Percentiles rank a stretch among this genome's conserved stretches.
Evolutionary conservation across 805 yeast species (phyloP).

Genomic region (Dipodascopsis uninucleata): DNA sequence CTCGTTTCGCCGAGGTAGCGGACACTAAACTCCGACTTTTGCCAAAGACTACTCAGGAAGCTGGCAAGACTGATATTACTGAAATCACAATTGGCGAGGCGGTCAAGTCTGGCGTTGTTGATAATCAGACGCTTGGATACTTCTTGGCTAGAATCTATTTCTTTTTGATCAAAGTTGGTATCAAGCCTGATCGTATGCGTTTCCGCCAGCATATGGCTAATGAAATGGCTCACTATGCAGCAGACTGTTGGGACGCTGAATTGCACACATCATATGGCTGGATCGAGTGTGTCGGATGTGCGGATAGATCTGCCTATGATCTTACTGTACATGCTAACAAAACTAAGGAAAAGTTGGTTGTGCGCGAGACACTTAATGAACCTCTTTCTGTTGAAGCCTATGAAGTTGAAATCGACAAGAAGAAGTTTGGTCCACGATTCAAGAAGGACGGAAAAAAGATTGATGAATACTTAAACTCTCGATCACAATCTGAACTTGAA

Average conservation of each 20-base stretch:
- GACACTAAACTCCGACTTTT: slow-evolving; percentile 71
- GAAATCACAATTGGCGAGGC: slow-evolving; percentile 84
- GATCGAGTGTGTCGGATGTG: slow-evolving; percentile 99
- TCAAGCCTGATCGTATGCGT: slow-evolving; percentile 75
- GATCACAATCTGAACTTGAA: slow-evolving; percentile 84
- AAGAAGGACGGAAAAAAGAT: slow-evolving; percentile 95
- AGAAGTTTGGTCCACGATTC: slow-evolving; percentile 96
- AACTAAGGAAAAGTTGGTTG: slow-evolving; percentile 92
- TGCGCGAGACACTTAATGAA: slow-evolving; percentile 80
- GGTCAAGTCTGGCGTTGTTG: slow-evolving; percentile 80
- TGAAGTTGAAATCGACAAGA: slow-evolving; percentile 86
- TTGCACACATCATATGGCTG: slow-evolving; percentile 94
- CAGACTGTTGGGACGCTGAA: slow-evolving; percentile 99
- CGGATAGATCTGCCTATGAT: slow-evolving; percentile 98
- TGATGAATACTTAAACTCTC: slow-evolving; percentile 67
- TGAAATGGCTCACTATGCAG: slow-evolving; percentile 99
- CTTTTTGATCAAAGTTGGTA: slow-evolving; percentile 86
- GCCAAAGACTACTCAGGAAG: slow-evolving; percentile 82
- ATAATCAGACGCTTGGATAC: slow-evolving; percentile 95
- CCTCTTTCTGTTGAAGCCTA: slow-evolving; percentile 78
- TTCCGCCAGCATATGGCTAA: slow-evolving; percentile 98
- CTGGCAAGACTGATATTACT: slow-evolving; percentile 69
- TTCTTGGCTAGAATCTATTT: slow-evolving; percentile 88
- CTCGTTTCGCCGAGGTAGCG: slow-evolving; percentile 70
- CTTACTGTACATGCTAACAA: slow-evolving; percentile 90